Evolutionary conservation across 352 stramenopile species (phyloP), one percentile per base, ranked within the genome.

Genomic region (Phytophthora cajani): DNA sequence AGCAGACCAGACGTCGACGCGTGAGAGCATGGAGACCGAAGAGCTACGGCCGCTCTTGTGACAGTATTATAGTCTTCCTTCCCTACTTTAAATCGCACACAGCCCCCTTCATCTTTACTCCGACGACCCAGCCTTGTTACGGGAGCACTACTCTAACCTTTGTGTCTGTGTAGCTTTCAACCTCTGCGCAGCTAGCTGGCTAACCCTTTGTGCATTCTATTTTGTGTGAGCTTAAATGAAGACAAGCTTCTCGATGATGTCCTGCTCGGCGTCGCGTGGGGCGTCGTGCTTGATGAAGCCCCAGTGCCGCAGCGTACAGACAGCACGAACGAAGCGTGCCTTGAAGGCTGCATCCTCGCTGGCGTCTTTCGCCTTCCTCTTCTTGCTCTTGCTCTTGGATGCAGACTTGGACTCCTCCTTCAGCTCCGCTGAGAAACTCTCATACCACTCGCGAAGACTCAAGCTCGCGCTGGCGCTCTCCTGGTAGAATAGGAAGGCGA

Each of bases 201-300:
- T 17, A 44, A 44, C 38, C 38, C 38, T 44, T 44, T 17, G 38
- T 44, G 38, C 11, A 44, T 14, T 44, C 38, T 44, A 44, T 8
- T n/a, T n/a, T 44, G 38, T 44, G 38, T 17, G 38, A 44, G 38
- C 17, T 61, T 80, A 95, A 56, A 95, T 83, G 58, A 95, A 95
- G 30, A 95, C 84, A 12, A 91, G 65, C 69, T 95, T 95, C 64
- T 93, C 81, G n/a, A 94, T 71, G 21, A 80, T 60, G 57, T 92
- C 79, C 33, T 91, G 77, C 46, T 87, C 75, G 21, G 58, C 40
- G 32, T 86, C 77, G 21, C 78, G 70, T 71, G 70, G 63, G 6
- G 64, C 65, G 57, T 84, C 77, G 58, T 71, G 84, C 57, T 80
- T 81, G 49, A 89, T 64, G 55, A 89, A 94, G 2, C 88, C 86